phyloP scores from a whole-genome alignment of 2,329 filamentous ascomycete genomes.

The Monosporascus sp. region DNA sequence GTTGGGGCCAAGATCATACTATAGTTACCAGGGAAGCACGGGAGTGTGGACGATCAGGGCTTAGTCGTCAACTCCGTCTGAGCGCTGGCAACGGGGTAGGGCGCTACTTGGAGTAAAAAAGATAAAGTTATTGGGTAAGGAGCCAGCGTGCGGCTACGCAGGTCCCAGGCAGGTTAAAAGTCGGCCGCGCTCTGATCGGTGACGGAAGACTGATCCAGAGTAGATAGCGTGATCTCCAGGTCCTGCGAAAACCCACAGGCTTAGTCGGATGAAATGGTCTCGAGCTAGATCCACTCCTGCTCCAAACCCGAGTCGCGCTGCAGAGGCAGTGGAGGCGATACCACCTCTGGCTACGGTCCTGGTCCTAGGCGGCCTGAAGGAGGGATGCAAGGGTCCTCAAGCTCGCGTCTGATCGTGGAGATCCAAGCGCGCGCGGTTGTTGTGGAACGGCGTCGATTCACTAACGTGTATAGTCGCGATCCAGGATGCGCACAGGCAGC shows the following conservation, averaged over 20 bases:
- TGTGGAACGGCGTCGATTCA: background rate
- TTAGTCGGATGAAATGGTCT: slow-evolving; percentile 24
- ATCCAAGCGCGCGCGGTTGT: background rate
- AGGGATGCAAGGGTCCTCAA: slow-evolving; percentile 15
- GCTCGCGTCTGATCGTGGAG: background rate
- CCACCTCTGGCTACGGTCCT: slow-evolving; percentile 4
- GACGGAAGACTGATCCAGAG: slow-evolving; percentile 24
- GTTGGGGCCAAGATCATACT: slow-evolving; percentile 29
- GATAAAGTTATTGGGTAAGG: slow-evolving; percentile 27
- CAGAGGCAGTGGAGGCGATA: slow-evolving; percentile 15
- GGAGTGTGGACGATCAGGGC: slow-evolving; percentile 21
- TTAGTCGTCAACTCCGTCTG: slow-evolving; percentile 28
- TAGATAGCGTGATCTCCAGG: slow-evolving; percentile 27
- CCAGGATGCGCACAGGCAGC: background rate
- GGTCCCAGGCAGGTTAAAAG: slow-evolving; percentile 27
- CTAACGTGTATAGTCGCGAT: background rate
- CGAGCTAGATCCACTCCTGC: slow-evolving; percentile 17
- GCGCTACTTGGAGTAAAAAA: slow-evolving; percentile 23
- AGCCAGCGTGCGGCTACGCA: slow-evolving; percentile 27
- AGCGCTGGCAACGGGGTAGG: slow-evolving; percentile 22
- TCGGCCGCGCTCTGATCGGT: slow-evolving; percentile 26
- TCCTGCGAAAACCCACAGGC: slow-evolving; percentile 15
- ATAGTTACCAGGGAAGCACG: slow-evolving; percentile 23
- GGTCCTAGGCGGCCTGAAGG: slow-evolving; percentile 12
- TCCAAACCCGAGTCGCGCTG: slow-evolving; percentile 24